Evolutionary conservation across 495 filamentous ascomycete genomes (phyloP).

Genomic region (Oidiodendron maius): DNA sequence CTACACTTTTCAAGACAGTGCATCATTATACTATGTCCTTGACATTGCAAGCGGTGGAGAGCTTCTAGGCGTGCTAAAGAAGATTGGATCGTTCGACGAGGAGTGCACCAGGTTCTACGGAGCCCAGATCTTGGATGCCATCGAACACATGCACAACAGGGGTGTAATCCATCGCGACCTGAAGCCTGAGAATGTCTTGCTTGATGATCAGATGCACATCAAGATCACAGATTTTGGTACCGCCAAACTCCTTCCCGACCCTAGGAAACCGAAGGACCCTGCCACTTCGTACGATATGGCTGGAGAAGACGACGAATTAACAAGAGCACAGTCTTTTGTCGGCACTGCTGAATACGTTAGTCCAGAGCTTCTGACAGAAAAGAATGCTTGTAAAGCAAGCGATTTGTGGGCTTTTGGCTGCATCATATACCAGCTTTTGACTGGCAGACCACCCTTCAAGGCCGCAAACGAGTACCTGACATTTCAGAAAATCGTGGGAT

Average conservation of each 20-base stretch:
- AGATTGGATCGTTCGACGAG: conserved; percentile 87
- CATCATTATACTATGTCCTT: conserved; percentile 92
- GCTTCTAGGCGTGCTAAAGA: conserved; percentile 86
- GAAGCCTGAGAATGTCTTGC: conserved; percentile 94
- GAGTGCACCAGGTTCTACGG: conserved; percentile 95
- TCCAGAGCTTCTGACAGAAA: conserved; percentile 89
- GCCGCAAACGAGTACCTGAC: conserved; percentile 95
- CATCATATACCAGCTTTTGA: conserved; percentile 94
- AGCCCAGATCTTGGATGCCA: conserved; percentile 92
- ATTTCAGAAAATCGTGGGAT: conserved; percentile 92
- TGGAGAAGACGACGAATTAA: conserved; percentile 47
- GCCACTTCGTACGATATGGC: conserved; percentile 8
- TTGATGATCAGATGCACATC: conserved; percentile 93
- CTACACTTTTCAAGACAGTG: conserved; percentile 98
- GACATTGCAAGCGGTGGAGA: conserved; percentile 93
- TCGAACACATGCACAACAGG: conserved; percentile 95
- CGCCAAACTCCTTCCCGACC: conserved; percentile 79
- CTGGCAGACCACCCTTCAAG: conserved; percentile 94
- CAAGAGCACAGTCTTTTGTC: conserved; percentile 88
- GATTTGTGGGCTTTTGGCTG: conserved; percentile 99
- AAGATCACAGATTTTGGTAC: conserved; percentile 99
- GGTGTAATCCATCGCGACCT: conserved; percentile 96
- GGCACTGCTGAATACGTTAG: conserved; percentile 98
- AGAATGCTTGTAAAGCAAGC: conserved; percentile 95
- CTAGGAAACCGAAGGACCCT: conserved; percentile 23